Conservation (phyloP, 2,329 filamentous ascomycete species). For the Camillea tinctor region DNA sequence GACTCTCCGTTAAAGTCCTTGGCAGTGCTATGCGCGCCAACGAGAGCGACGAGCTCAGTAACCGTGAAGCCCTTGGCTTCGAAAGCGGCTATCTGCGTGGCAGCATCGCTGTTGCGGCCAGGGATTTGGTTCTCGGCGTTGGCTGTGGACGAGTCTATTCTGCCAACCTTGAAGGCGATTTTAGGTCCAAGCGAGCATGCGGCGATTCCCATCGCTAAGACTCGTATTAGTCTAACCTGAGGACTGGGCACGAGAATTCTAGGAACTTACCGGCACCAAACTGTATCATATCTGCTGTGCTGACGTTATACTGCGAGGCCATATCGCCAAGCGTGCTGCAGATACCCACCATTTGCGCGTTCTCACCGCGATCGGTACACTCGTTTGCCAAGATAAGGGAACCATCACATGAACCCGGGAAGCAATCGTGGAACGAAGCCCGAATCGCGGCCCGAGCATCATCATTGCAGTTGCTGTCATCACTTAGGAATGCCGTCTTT, state of each 20-base stretch:
- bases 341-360: constrained; percentile 24
- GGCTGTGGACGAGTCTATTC: constrained; percentile 23
- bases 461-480: constrained; percentile 22
- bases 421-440: constrained; percentile 31
- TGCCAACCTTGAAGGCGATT: constrained; percentile 26
- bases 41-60: constrained; percentile 27
- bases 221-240: background rate
- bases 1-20: constrained; percentile 22
- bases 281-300: constrained; percentile 30
- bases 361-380: constrained; percentile 27
- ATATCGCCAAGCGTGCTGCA: constrained; percentile 24
- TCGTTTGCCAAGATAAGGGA: constrained; percentile 30
- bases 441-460: constrained; percentile 29
- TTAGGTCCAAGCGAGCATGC: constrained; percentile 23
- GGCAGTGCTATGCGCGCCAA: constrained; percentile 28
- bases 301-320: constrained; percentile 24
- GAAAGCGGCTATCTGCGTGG: constrained; percentile 18
- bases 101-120: constrained; percentile 12
- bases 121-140: constrained; percentile 22
- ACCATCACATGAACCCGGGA: constrained; percentile 29
- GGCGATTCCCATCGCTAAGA: constrained; percentile 24
- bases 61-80: constrained; percentile 23
- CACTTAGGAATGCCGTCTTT: constrained; percentile 18
- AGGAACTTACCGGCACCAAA: constrained; percentile 28
- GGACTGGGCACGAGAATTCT: background rate